These are phyloP conservation scores for Xerocomellus intermedius DNA, from an alignment of 768 basidiomycete species.

Conservation along the genomic window DNA sequence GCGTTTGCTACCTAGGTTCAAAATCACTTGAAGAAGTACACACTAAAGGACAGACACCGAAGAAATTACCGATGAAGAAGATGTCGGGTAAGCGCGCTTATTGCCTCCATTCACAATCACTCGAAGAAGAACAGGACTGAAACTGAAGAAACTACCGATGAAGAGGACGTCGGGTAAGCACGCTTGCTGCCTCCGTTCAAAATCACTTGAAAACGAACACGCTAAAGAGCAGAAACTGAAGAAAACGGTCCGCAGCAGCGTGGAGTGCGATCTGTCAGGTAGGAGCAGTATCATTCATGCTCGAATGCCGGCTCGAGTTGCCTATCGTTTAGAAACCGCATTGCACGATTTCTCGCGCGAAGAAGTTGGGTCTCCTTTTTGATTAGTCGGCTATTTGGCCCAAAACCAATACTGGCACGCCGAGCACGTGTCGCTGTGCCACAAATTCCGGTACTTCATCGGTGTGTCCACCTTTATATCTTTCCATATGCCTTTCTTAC, in stretches of 20 bases:
- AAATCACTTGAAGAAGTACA: neutral
- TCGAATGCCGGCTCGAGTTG: neutral
- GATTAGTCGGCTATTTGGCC: neutral
- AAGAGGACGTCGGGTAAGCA: neutral
- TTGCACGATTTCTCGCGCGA: neutral
- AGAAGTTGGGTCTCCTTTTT: conserved; percentile 22
- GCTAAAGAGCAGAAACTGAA: neutral
- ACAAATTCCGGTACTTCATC: neutral
- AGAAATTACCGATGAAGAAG: neutral
- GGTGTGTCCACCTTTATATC: conserved; percentile 8
- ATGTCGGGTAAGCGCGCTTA: neutral
- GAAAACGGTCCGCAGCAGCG: neutral
- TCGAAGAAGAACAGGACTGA: neutral
- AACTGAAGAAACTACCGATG: too few species aligned
- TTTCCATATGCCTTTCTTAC: neutral
- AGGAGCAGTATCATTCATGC: neutral
- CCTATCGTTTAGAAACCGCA: neutral
- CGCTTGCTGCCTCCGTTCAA: neutral
- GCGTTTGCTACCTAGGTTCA: neutral
- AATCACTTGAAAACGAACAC: neutral
- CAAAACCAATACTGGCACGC: neutral
- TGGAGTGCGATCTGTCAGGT: neutral
- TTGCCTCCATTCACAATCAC: neutral
- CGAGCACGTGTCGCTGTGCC: neutral
- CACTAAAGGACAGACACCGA: neutral